Evolutionary conservation across 1,139 yeast genomes (phyloP), one percentile per base, ranked within the genome.

Genomic region (Scheffersomyces cryptocercus): DNA sequence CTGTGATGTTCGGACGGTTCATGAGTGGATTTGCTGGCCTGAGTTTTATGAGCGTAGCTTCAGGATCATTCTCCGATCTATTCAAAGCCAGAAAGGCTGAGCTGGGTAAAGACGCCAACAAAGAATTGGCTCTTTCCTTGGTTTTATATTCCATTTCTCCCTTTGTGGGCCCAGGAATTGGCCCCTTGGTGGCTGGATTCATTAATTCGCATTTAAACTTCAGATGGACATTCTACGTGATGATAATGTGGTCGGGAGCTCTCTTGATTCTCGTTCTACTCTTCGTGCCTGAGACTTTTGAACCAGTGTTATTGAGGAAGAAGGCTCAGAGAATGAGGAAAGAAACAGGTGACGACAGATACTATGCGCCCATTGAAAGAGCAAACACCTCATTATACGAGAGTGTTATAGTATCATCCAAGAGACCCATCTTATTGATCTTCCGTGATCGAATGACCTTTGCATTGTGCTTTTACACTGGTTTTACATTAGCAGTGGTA

Each of bases 361-460:
- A 68, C 44, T 77, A 59, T 54, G 81, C 85, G 0, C 78, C 82
- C 1, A 52, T 78, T 28, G 86, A 82, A 44, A 61, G 51, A 38
- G 37, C 50, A 5, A 51, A 58, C 8, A 52, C 52, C 20, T 47
- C 65, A 1, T 40, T 74, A 20, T 47, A 56, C 35, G 50, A 59
- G 41, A 59, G 73, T 12, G 59, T 75, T 6, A 46, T 73, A 4
- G 52, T 64, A 16, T 73, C 81, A 28, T 67, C 77, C 12, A 64
- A 68, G 38, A 60, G 87, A 52, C 91, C 91, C 1, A 54, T 84
- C 26, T 65, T 74, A 28, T 63, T 85, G 34, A 53, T 85, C 16
- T 46, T 71, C n/a, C 61, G 59, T 29, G 90, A 85, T 52, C 82
- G 83, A 42, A 84, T 85, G 85, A 77, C 85, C 54, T 61, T 72